Evolutionary conservation across 2,329 filamentous ascomycete genomes (phyloP).

Genomic region (Neopestalotiopsis sp.): DNA sequence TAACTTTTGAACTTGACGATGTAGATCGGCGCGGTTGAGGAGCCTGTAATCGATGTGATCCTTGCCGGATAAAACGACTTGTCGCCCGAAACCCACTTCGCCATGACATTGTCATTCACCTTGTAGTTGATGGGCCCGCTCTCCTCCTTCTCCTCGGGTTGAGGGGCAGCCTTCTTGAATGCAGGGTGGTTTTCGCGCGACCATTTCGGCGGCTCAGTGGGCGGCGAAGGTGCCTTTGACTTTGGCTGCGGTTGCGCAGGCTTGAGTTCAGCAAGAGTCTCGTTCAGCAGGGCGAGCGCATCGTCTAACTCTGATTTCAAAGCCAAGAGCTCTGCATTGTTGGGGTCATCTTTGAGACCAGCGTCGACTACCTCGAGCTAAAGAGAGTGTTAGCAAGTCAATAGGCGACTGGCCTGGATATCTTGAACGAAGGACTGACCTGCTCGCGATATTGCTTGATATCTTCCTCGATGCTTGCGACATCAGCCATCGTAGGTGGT

Average conservation of each 20-base stretch:
- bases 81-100: slow-evolving; percentile 90
- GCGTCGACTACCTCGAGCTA: slow-evolving; percentile 80
- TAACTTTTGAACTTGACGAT: slow-evolving; percentile 96
- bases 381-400: slow-evolving; percentile 16
- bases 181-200: slow-evolving; percentile 82
- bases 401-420: not conserved
- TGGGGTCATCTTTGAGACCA: slow-evolving; percentile 80
- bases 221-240: slow-evolving; percentile 49
- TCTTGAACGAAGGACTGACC: slow-evolving; percentile 41
- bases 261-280: slow-evolving; percentile 81
- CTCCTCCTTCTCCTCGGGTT: slow-evolving; percentile 58
- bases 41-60: slow-evolving; percentile 93
- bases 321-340: slow-evolving; percentile 77
- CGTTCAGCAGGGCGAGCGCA: slow-evolving; percentile 80
- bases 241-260: slow-evolving; percentile 57
- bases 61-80: slow-evolving; percentile 89
- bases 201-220: slow-evolving; percentile 73
- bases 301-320: slow-evolving; percentile 83
- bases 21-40: slow-evolving; percentile 88
- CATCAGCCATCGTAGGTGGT: slow-evolving; percentile 43
- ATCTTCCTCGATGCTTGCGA: slow-evolving; percentile 56
- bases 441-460: slow-evolving; percentile 62
- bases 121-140: slow-evolving; percentile 67
- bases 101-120: slow-evolving; percentile 88
- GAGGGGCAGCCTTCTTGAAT: slow-evolving; percentile 63